Percentiles rank a stretch among this genome's conserved stretches.
Conservation (phyloP, 2,329 filamentous ascomycete species). For the Diplocarpon mali region DNA sequence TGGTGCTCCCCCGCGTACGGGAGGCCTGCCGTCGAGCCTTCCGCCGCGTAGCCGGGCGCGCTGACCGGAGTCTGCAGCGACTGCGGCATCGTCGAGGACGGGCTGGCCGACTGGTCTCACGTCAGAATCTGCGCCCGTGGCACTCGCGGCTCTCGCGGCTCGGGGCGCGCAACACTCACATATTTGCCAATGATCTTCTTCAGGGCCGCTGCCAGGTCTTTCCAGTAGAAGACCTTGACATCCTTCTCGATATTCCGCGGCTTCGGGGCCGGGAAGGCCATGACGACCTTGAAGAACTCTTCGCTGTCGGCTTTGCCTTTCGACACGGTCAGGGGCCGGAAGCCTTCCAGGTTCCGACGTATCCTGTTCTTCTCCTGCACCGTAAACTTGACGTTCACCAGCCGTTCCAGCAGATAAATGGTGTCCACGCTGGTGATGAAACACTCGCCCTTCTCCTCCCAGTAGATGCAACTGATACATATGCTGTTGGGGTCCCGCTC, state of each 20-base stretch:
- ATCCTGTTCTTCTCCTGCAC: slow-evolving; percentile 99
- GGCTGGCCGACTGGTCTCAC: slow-evolving; percentile 24
- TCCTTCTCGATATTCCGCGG: slow-evolving; percentile 98
- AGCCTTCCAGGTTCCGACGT: slow-evolving; percentile 87
- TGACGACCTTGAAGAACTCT: slow-evolving; percentile 98
- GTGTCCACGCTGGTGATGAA: slow-evolving; percentile 96
- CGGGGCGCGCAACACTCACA: slow-evolving; percentile 16
- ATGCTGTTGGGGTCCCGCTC: slow-evolving; percentile 76
- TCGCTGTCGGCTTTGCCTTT: slow-evolving; percentile 89
- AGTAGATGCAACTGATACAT: slow-evolving; percentile 95
- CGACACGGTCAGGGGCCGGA: slow-evolving; percentile 83
- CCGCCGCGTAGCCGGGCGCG: slow-evolving; percentile 25
- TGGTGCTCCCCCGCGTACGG: slow-evolving; percentile 23
- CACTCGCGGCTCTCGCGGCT: not conserved
- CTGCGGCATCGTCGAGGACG: slow-evolving; percentile 26
- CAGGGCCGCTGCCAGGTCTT: slow-evolving; percentile 71
- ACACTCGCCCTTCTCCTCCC: slow-evolving; percentile 83
- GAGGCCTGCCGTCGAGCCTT: slow-evolving; percentile 20
- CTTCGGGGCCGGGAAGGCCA: slow-evolving; percentile 92
- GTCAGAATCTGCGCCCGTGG: slow-evolving; percentile 9
- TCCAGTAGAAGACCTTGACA: slow-evolving; percentile 98
- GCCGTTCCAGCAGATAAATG: slow-evolving; percentile 84
- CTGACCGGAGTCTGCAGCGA: slow-evolving; percentile 26
- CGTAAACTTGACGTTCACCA: slow-evolving; percentile 77
- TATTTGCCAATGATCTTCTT: slow-evolving; percentile 99